Evolutionary conservation across 106 monocot species (phyloP), one percentile per base, ranked within the genome.

Genomic region (Dioscorea zingiberensis): DNA sequence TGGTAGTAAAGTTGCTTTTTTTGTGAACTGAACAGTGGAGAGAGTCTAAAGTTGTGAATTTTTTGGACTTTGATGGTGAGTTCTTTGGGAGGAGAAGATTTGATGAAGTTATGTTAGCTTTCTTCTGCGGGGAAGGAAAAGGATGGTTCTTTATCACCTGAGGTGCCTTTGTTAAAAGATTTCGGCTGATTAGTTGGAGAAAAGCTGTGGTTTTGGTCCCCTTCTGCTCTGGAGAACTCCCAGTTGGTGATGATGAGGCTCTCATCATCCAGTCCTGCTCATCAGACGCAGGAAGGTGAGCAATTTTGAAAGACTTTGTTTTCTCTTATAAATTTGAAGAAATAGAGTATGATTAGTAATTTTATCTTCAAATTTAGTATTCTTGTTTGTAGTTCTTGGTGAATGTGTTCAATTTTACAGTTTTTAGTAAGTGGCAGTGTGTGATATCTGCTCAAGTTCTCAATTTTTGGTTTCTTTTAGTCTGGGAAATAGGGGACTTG

Each of bases 281-380:
- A n/a, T 66, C 74, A 74, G 25, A 22, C 74, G 25, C 57, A 56
- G n/a, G 74, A 74, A 66, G 74, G 74, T 74, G 47, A 24, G 18
- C 51, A 19, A 16, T 11, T 48, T 2, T 24, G 1, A 17, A 11
- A 0, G 44, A 3, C 9, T 27, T 65, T 13, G 0, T 7, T 59
- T 17, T 28, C 19, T 70, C 2, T 24, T 56, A 22, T 11, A 23
- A 22, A 18, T 24, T 56, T 56, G 56, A 12, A 24, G n/a, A 12
- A 1, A 21, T 0, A 18, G 8, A 11, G 17, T 8, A 3, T 54
- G 17, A 3, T 54, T 18, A 4, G 3, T 15, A 11, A 3, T 18
- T 10, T 18, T 21, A 56, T 24, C 22, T 56, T 56, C 12, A 7
- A 22, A 21, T 56, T 24, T 56, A 1, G 24, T 12, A 21, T 56